A percentile compares a stretch with the other conserved stretches of the same genome.
Evolutionary conservation across 2,329 filamentous ascomycete genomes (phyloP).

Genomic region (Penicillium paneum): DNA sequence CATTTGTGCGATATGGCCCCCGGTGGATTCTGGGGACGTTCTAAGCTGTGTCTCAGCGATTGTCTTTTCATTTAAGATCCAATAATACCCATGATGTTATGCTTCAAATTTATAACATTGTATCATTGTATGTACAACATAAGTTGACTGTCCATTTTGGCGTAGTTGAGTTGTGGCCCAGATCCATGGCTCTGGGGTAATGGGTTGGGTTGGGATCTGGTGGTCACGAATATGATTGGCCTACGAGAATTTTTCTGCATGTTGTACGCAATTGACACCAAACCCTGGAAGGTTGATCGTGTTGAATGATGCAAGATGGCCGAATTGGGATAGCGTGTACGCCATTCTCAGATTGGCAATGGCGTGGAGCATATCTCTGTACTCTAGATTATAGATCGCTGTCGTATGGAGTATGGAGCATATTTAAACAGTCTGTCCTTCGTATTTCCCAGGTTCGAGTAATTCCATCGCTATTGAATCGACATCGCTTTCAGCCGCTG

Average conservation of each 20-base stretch:
- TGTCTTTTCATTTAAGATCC: conserved; percentile 32
- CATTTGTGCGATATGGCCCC: conserved; percentile 7
- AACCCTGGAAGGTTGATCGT: neutral
- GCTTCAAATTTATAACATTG: neutral
- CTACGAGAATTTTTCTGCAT: neutral
- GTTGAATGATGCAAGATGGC: conserved; percentile 6
- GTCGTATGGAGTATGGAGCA: neutral
- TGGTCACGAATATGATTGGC: neutral
- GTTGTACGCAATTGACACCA: neutral
- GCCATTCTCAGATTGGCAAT: neutral
- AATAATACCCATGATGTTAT: conserved; percentile 35
- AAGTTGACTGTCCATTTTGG: neutral
- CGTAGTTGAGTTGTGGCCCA: neutral
- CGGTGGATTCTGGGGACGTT: conserved; percentile 27
- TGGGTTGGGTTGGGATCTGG: neutral
- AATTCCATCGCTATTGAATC: neutral
- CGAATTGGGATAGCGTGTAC: conserved; percentile 1
- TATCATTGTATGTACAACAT: neutral
- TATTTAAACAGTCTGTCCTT: neutral
- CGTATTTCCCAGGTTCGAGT: too few relatives aligned
- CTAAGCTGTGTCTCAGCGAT: conserved; percentile 40
- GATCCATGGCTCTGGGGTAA: neutral
- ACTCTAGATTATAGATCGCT: neutral
- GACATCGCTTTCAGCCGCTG: too few relatives aligned
- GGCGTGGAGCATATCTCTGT: conserved; percentile 3